Conservation (phyloP, 2,329 filamentous ascomycete genomes). For the Aphanocladium album region DNA sequence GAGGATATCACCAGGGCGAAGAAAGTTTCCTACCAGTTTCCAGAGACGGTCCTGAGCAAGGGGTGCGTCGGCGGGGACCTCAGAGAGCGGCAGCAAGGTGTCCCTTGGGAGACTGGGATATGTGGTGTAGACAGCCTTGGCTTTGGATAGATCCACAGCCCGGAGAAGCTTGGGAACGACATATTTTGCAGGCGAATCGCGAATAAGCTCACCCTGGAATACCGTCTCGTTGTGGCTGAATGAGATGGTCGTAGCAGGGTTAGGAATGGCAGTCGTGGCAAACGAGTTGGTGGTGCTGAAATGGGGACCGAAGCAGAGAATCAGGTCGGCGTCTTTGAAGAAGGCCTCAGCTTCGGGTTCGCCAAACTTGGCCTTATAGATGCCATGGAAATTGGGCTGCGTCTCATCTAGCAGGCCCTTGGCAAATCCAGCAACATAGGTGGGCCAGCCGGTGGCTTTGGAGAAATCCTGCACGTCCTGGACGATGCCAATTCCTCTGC, state of each 20-base stretch:
- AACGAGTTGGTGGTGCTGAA: slow-evolving; percentile 43
- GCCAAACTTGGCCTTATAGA: slow-evolving; percentile 41
- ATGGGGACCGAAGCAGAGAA: slow-evolving; percentile 42
- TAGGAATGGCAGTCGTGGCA: slow-evolving; percentile 32
- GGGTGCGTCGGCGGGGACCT: slow-evolving; percentile 21
- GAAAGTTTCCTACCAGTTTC: slow-evolving; percentile 39
- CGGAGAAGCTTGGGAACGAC: slow-evolving; percentile 20
- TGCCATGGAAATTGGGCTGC: slow-evolving; percentile 41
- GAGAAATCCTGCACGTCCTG: slow-evolving; percentile 38
- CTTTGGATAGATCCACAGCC: slow-evolving; percentile 19
- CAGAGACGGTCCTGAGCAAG: slow-evolving; percentile 47
- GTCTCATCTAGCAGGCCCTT: slow-evolving; percentile 48
- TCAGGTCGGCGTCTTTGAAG: slow-evolving; percentile 36
- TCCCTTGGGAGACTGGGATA: slow-evolving; percentile 26
- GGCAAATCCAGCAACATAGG: slow-evolving; percentile 41
- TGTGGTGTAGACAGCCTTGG: slow-evolving; percentile 19
- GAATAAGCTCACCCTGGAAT: slow-evolving; percentile 26
- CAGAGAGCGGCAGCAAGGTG: slow-evolving; percentile 16
- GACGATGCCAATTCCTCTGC: slow-evolving; percentile 35
- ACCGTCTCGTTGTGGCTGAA: slow-evolving; percentile 29
- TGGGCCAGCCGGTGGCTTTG: slow-evolving; percentile 39
- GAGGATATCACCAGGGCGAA: slow-evolving; percentile 49
- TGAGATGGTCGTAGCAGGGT: slow-evolving; percentile 25
- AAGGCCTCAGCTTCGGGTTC: slow-evolving; percentile 29
- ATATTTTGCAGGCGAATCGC: slow-evolving; percentile 23